Evolutionary conservation across 1,139 yeast genomes (phyloP), one percentile per base, ranked within the genome.

Genomic region (Torulaspora globosa): DNA sequence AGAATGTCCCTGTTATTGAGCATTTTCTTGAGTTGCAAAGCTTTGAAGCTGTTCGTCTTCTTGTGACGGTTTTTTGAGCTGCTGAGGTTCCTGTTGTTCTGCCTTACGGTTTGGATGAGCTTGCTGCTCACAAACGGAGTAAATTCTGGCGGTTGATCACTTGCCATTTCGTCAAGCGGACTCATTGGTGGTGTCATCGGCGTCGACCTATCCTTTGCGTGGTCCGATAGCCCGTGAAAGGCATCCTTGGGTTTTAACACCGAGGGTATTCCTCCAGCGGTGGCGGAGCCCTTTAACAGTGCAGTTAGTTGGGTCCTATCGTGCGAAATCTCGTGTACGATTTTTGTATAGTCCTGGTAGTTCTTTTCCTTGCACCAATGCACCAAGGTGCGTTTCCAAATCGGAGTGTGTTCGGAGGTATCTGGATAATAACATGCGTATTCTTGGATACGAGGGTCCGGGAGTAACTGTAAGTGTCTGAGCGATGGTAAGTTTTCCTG

Each of bases 131-230:
- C 52, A 21, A 62, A 50, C 5, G 67, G 66, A 27, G 59, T 62
- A 35, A 63, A 64, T 24, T 42, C 46, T 15, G 23, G 46, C 31
- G 28, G 27, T 16, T 36, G 46, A 18, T 30, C 37, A 38, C 35
- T 21, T 3, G 34, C 44, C n/a, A 14, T 33, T 23, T 44, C 44
- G 18, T 27, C 31, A 27, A 38, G 15, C 11, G 63, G 62, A 31
- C 65, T 61, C 60, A 59, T 56, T 28, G 67, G 67, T 14, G 67
- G 67, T 9, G 67, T 63, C 37, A 63, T 62, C 10, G 62, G 62
- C 8, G 53, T 45, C 15, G 49, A 39, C 16, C 32, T 31, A 27
- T 41, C 40, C 48, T 46, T 44, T 18, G 51, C 44, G 14, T 24
- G 23, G 33, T 49, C 41, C 14, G 50, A 49, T 16, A 51, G 26